These are phyloP conservation scores for Oryza meyeriana DNA, from an alignment of 176 grass and related monocot genomes.

Conservation along the genomic window DNA sequence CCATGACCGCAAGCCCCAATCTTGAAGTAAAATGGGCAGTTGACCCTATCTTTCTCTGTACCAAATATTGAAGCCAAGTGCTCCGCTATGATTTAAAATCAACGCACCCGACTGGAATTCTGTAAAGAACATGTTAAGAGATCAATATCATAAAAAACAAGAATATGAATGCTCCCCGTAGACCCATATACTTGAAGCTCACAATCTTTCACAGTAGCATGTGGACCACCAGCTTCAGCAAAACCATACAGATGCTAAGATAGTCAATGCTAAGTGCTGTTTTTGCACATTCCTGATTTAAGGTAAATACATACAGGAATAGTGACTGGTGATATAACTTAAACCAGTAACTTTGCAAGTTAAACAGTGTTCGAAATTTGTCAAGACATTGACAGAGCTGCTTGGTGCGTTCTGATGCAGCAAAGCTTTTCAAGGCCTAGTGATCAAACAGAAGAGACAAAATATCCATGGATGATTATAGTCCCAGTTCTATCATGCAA, in stretches of 20 bases:
- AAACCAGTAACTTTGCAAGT: not conserved
- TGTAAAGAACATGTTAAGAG: conserved; percentile 23
- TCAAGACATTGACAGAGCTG: conserved; percentile 7
- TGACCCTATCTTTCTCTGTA: conserved; percentile 50
- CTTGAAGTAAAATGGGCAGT: conserved; percentile 57
- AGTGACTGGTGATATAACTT: not conserved
- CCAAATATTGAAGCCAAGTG: conserved; percentile 58
- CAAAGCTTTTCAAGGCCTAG: conserved; percentile 1
- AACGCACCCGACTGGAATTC: conserved; percentile 18
- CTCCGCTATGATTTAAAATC: conserved; percentile 31
- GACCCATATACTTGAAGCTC: not conserved
- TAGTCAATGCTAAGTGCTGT: not conserved
- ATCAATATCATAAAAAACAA: conserved; percentile 12
- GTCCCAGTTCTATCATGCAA: not conserved
- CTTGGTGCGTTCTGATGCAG: not conserved
- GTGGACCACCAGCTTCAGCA: not conserved
- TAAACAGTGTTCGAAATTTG: not conserved
- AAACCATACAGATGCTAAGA: not conserved
- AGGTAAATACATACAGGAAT: not conserved
- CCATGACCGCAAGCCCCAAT: conserved; percentile 53
- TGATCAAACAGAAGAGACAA: not conserved
- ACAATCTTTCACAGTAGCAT: not conserved
- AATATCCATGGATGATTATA: not conserved
- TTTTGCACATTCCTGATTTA: not conserved
- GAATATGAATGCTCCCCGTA: not conserved